A percentile compares a stretch with the other conserved stretches of the same genome.
These are phyloP conservation scores for Craspedostauros australis DNA, from an alignment of 108 stramenopile species.

Conservation along the genomic window DNA sequence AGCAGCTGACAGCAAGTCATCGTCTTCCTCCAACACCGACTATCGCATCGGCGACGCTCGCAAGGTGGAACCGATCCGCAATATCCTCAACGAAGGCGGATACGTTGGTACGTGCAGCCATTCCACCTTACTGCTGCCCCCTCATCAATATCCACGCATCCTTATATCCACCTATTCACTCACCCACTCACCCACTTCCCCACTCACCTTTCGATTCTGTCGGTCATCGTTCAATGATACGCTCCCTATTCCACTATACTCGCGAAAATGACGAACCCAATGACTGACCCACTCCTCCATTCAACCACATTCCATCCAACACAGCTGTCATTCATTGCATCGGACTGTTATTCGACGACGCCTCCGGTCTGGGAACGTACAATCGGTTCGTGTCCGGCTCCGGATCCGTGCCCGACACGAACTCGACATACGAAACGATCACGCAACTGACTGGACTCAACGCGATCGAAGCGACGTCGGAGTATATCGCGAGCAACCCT, in stretches of 20 bases:
- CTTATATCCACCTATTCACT: neutral
- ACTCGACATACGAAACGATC: slow-evolving; percentile 79
- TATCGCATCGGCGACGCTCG: slow-evolving; percentile 43
- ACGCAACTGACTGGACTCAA: slow-evolving; percentile 73
- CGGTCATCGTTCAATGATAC: neutral
- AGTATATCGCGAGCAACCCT: slow-evolving; percentile 14
- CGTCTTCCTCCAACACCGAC: slow-evolving; percentile 16
- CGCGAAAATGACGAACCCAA: too few species aligned
- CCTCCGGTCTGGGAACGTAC: slow-evolving; percentile 54
- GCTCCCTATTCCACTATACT: too few species aligned
- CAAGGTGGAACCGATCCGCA: slow-evolving; percentile 17
- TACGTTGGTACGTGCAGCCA: slow-evolving; percentile 11
- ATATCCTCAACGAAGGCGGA: slow-evolving; percentile 31
- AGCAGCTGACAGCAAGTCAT: neutral
- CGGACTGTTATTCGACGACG: slow-evolving; percentile 72
- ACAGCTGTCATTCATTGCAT: slow-evolving; percentile 37
- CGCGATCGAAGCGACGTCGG: slow-evolving; percentile 52
- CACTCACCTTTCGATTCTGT: neutral
- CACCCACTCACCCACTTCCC: too few species aligned
- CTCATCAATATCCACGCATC: neutral
- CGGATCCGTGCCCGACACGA: slow-evolving; percentile 57
- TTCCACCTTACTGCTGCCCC: neutral
- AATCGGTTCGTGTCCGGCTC: slow-evolving; percentile 68
- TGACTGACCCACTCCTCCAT: too few species aligned
- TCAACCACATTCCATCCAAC: neutral